Evolutionary conservation across 768 basidiomycete species (phyloP).

Genomic region (Pleurotus tuber-regium): DNA sequence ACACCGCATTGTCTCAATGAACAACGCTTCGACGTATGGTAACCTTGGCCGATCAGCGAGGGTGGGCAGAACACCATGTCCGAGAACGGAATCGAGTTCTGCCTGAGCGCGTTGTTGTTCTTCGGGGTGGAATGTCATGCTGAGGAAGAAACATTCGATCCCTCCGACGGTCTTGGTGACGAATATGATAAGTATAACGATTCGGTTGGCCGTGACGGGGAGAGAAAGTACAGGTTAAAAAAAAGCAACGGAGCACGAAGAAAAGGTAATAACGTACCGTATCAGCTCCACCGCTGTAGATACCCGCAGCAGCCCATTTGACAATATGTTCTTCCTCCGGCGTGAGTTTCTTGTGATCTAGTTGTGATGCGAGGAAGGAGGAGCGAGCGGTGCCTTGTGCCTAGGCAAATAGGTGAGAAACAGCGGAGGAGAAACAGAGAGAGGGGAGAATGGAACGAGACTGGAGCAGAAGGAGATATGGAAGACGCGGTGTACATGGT

Average conservation of each 20-base stretch:
- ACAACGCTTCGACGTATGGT: slow-evolving; percentile 62
- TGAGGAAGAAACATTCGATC: slow-evolving; percentile 60
- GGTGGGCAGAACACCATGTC: slow-evolving; percentile 57
- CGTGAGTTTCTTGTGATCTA: slow-evolving; percentile 48
- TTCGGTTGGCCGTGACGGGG: no score
- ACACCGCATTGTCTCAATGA: slow-evolving; percentile 56
- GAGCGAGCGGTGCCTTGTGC: slow-evolving; percentile 52
- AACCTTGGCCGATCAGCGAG: slow-evolving; percentile 54
- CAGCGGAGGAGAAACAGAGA: neutral
- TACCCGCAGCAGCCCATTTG: slow-evolving; percentile 61
- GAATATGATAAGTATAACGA: no score
- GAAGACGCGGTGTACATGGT: no score
- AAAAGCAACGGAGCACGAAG: neutral
- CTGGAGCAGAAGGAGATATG: no score
- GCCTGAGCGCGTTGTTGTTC: slow-evolving; percentile 56
- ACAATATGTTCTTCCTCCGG: slow-evolving; percentile 58
- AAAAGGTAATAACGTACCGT: slow-evolving; percentile 44
- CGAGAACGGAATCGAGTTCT: slow-evolving; percentile 60
- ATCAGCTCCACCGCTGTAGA: slow-evolving; percentile 60
- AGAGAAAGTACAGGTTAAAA: slow-evolving; percentile 8
- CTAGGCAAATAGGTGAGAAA: slow-evolving; percentile 27
- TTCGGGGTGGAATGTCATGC: slow-evolving; percentile 55
- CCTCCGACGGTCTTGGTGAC: slow-evolving; percentile 63
- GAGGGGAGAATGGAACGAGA: neutral
- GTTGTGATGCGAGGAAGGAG: slow-evolving; percentile 58